Conservation (phyloP, 2,329 filamentous ascomycete species). For the Periconia sp. region DNA sequence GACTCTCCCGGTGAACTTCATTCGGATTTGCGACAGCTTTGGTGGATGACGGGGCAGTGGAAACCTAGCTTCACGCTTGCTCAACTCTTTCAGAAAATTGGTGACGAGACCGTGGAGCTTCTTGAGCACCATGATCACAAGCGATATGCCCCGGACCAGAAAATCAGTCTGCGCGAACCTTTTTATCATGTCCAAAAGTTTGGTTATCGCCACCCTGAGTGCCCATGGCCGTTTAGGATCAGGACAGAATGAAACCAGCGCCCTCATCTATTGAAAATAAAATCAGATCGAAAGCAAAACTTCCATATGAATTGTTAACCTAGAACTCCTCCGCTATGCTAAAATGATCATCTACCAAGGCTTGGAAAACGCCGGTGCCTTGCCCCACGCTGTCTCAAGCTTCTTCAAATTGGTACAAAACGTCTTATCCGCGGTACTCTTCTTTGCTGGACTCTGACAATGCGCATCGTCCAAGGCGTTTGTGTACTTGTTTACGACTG, state of each 20-base stretch:
- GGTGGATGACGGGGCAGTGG: conserved; percentile 13
- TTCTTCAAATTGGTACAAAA: conserved; percentile 3
- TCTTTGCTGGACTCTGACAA: neutral
- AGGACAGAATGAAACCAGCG: no score
- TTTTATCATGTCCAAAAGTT: no score
- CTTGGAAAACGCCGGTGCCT: neutral
- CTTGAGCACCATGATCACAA: no score
- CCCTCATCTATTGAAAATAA: no score
- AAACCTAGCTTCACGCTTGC: conserved; percentile 5
- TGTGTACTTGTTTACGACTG: conserved; percentile 2
- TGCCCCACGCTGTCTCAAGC: neutral
- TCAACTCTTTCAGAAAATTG: conserved; percentile 8
- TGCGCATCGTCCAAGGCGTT: conserved; percentile 2
- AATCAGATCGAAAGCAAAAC: no score
- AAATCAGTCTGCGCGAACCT: no score
- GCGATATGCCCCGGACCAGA: no score
- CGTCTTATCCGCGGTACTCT: neutral
- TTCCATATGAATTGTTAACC: no score
- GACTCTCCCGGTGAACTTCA: conserved; percentile 1
- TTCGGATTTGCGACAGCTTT: conserved; percentile 4
- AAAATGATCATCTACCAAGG: conserved; percentile 11
- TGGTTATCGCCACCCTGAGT: no score
- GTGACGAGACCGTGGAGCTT: no score
- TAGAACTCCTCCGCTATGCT: no score
- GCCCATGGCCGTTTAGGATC: no score